Evolutionary conservation across 176 grass and related monocot genomes (phyloP), one percentile per base, ranked within the genome.

Genomic region (Rhynchospora pubera): DNA sequence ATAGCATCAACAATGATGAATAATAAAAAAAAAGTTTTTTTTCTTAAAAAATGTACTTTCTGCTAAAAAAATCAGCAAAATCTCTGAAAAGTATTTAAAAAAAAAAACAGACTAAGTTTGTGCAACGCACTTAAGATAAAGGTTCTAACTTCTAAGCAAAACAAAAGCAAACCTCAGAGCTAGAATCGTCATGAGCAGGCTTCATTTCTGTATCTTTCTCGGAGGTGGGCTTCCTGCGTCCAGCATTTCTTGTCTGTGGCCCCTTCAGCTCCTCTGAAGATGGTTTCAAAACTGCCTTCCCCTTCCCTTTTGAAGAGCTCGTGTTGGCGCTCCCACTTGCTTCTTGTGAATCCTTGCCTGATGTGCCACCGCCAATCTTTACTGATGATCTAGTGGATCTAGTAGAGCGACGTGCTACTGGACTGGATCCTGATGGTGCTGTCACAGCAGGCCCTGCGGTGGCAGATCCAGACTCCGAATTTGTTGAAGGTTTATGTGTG

Each of bases 131-230:
- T 43, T 39, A 53, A 51, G 24, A 70, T 79, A 9, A 84, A 79
- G n/a, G n/a, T n/a, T n/a, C n/a, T n/a, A 21, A 43, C 56, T 71
- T 26, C 44, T 78, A 28, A 75, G 22, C 82, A 52, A 48, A 69
- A 84, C 5, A 55, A 52, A 15, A 82, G 52, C 89, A 82, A 57
- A 97, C 94, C 91, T 97, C 94, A 28, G 94, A 97, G 55, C 62
- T 91, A 85, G 85, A 90, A 42, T 93, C 79, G 23, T 77, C 73
- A 75, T 88, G 87, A 30, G 83, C 42, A 83, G 78, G 81, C 45
- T 93, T 93, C 81, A 82, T 70, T 83, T 93, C 94, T 56, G 52
- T 32, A 56, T 93, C 89, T 78, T 97, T 91, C 72, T 97, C 86
- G 22, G 84, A 85, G 55, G 84, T 86, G 79, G 82, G 78, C 85